Evolutionary conservation across 2,329 filamentous ascomycete genomes (phyloP), one percentile per base, ranked within the genome.

Genomic region (Colletotrichum sp.): DNA sequence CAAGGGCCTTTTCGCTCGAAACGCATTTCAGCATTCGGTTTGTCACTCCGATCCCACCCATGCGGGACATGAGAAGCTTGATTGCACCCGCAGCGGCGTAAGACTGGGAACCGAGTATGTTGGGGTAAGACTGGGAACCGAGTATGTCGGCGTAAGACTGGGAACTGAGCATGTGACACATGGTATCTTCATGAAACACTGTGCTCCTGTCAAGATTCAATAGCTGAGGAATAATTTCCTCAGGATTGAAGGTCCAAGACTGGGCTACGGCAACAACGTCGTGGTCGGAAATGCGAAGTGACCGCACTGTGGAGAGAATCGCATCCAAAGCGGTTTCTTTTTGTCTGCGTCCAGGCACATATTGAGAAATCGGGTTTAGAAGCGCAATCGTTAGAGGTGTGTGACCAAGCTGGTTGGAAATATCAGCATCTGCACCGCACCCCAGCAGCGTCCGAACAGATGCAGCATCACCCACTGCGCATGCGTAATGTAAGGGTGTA

Each of bases 281-380:
- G 26, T 26, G n/a, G 13, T 55, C 49, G 4, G 49, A 55, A 6
- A 55, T 4, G 3, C 21, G n/a, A 15, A 55, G 10, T 21, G 49
- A 24, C 9, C 7, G 5, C 5, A 3, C 21, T 6, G 7, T 55
- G 9, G 10, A 12, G 10, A 55, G 3, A 4, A 55, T 21, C 18
- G 7, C 49, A 8, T 24, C 21, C 49, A 55, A 2, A 55, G n/a
- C 9, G 21, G 9, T 21, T 52, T 52, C 16, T n/a, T 52, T 21
- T n/a, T 2, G 18, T 2, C 6, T 3, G 15, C 13, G 7, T 52
- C 8, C 16, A 2, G 21, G 44, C 9, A 4, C 1, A 52, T 18
- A 6, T 21, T n/a, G 2, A 21, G 44, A 52, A 9, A 4, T 12
- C 2, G 4, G 2, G n/a, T 55, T 36, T 3, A 16, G 15, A 13